Evolutionary conservation across 2,329 filamentous ascomycete genomes (phyloP), one percentile per base, ranked within the genome.

Genomic region (Neospermospora avenae): DNA sequence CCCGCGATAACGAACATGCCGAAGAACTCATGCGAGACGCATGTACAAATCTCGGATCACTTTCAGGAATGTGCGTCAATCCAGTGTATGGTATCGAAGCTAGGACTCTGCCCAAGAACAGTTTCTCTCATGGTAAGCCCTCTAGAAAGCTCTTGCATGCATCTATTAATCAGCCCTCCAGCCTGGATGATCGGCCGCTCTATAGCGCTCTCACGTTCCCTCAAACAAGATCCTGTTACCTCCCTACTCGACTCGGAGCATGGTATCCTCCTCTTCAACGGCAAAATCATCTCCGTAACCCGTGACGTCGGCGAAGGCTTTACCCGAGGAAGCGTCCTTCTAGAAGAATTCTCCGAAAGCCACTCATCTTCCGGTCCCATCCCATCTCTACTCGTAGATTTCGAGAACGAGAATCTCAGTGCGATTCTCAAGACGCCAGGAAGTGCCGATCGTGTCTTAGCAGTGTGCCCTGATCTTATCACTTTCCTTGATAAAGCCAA

Each of bases 151-250:
- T 14, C 24, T 18, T 35, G 20, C 25, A 24, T 37, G 25, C 14
- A 5, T 31, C 11, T 24, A 42, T 22, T 55, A 18, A 46, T 59
- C 55, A 62, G 20, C 42, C 22, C 16, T 16, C 28, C n/a, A 69
- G 69, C 70, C 35, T 80, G 77, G 78, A 70, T 74, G 37, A 87
- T 88, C 31, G 85, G 85, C 0, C 77, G 85, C 3, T 83, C 81
- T 6, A 84, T 87, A 25, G 81, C 79, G 13, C 73, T 75, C 39
- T 65, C 69, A 16, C 67, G 69, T 34, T 67, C 64, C 25, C 56
- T 65, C 8, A 71, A 71, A 57, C 52, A 59, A 28, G 67, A 71
- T 37, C 66, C 68, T 20, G 61, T 72, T 22, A 55, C 62, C 31
- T 55, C 62, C 10, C 66, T 72, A 13, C 65, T 72, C n/a, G 28